Percentiles rank a stretch among this genome's conserved stretches.
These are phyloP conservation scores for Plenodomus lindquistii DNA, from an alignment of 2,329 filamentous ascomycete species.

Conservation along the genomic window DNA sequence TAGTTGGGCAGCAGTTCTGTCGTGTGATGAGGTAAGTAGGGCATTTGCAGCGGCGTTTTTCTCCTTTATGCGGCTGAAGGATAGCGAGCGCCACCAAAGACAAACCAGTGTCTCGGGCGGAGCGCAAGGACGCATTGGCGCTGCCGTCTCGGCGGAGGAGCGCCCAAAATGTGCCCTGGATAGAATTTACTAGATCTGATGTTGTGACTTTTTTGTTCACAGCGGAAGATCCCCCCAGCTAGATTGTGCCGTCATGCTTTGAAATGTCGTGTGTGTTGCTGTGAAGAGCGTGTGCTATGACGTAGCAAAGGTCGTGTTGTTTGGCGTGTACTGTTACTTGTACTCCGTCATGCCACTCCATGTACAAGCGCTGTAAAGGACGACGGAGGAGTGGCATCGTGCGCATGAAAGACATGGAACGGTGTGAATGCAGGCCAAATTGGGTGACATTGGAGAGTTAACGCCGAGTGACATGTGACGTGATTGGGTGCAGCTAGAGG, in stretches of 20 bases:
- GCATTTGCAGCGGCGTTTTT: slow-evolving; percentile 16
- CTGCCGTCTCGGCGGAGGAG: slow-evolving; percentile 13
- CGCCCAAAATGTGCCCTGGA: slow-evolving; percentile 21
- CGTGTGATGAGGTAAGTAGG: slow-evolving; percentile 20
- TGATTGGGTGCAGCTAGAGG: slow-evolving; percentile 5
- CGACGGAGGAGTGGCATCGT: too few species aligned
- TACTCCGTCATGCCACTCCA: too few species aligned
- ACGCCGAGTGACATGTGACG: slow-evolving; percentile 6
- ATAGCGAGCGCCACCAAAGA: slow-evolving; percentile 15
- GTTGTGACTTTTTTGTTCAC: slow-evolving; percentile 14
- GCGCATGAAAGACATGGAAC: too few species aligned
- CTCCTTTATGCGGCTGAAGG: slow-evolving; percentile 15
- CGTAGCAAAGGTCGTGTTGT: background rate
- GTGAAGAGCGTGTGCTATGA: background rate
- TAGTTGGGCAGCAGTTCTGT: slow-evolving; percentile 16
- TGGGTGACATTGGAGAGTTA: background rate
- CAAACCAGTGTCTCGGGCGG: slow-evolving; percentile 18
- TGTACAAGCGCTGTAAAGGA: too few species aligned
- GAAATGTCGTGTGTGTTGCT: background rate
- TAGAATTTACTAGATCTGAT: slow-evolving; percentile 39
- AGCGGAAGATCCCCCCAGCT: slow-evolving; percentile 29
- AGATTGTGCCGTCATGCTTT: background rate
- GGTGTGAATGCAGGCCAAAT: background rate
- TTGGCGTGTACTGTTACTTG: background rate
- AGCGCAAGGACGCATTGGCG: slow-evolving; percentile 22